Evolutionary conservation across 768 basidiomycete species (phyloP).

Genomic region (Hydnum rufescens): DNA sequence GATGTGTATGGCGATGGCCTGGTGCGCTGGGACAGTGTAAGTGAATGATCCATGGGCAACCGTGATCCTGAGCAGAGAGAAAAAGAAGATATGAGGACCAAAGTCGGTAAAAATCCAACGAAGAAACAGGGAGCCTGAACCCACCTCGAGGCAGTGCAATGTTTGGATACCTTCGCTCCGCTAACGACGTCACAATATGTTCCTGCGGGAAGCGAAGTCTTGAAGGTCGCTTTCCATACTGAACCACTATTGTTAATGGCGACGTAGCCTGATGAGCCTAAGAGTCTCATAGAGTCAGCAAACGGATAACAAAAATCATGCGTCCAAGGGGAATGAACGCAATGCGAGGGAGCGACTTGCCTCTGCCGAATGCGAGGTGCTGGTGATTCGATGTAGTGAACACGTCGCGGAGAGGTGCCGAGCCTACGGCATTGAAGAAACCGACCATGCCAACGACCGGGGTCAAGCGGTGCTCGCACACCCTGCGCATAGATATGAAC

Average conservation of each 20-base stretch:
- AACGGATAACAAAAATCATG: background rate
- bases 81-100: background rate
- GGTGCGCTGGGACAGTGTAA: conserved; percentile 30
- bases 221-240: conserved; percentile 35
- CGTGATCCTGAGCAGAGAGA: conserved; percentile 20
- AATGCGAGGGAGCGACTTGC: background rate
- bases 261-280: conserved; percentile 38
- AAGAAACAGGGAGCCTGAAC: conserved; percentile 11
- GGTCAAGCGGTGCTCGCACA: conserved; percentile 10
- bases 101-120: background rate
- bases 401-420: conserved; percentile 5
- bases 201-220: conserved; percentile 37
- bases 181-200: conserved; percentile 46
- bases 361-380: conserved; percentile 9
- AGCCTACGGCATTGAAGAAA: conserved; percentile 7
- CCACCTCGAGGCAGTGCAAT: conserved; percentile 34
- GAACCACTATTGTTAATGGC: conserved; percentile 46
- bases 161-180: conserved; percentile 23
- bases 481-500: background rate
- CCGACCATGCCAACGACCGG: conserved; percentile 8
- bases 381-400: conserved; percentile 2
- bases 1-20: conserved; percentile 19
- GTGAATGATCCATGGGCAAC: conserved; percentile 29
- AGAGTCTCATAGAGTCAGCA: background rate
- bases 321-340: background rate